phyloP scores from a whole-genome alignment of 1,139 yeast species.

The Arxiozyma heterogenica region DNA sequence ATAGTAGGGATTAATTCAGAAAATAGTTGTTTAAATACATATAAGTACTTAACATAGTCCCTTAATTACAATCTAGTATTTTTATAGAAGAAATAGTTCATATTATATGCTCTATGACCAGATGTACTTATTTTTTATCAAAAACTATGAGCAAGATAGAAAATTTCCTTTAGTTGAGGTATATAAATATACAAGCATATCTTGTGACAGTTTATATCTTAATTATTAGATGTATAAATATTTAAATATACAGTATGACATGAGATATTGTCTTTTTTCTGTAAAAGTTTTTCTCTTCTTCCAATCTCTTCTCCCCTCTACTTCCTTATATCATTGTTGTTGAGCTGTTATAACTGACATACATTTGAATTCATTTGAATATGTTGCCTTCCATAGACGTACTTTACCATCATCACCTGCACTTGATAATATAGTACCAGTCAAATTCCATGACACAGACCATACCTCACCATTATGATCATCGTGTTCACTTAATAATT shows the following conservation, averaged over 20 bases:
- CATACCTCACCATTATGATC: slow-evolving; percentile 90
- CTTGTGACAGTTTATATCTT: not conserved
- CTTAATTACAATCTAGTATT: too few species aligned
- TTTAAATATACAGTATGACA: not conserved
- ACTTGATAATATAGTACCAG: slow-evolving; percentile 86
- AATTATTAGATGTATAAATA: not conserved
- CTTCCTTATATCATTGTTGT: slow-evolving; percentile 5
- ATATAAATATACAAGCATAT: too few species aligned
- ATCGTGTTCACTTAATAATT: slow-evolving; percentile 47
- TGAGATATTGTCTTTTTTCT: too few species aligned
- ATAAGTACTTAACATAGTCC: too few species aligned
- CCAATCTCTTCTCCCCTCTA: not conserved
- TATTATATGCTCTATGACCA: too few species aligned
- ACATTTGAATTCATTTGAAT: slow-evolving; percentile 81
- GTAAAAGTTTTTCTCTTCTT: not conserved
- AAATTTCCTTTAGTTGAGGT: not conserved
- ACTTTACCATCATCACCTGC: slow-evolving; percentile 95
- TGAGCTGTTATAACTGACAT: slow-evolving; percentile 74
- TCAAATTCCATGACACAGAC: slow-evolving; percentile 90
- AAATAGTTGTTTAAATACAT: too few species aligned
- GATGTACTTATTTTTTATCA: not conserved
- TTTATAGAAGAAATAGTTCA: too few species aligned
- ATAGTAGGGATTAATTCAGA: too few species aligned
- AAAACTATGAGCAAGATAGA: too few species aligned
- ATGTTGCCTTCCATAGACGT: slow-evolving; percentile 83